Conservation (phyloP, 495 filamentous ascomycete genomes). For the Penicillium canariense region DNA sequence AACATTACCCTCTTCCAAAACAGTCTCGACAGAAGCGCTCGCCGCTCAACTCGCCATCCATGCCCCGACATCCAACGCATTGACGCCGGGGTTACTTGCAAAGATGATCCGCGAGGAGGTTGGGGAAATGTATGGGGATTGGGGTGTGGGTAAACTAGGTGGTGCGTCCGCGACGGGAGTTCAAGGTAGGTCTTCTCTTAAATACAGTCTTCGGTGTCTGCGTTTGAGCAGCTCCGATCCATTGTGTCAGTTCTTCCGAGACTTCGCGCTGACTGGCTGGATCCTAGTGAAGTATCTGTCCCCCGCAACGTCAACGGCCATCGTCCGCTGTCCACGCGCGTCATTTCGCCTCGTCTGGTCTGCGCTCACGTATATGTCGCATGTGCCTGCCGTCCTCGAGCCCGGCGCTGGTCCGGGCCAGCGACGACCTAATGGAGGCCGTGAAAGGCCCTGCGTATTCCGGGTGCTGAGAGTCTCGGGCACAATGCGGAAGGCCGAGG, state of each 20-base stretch:
- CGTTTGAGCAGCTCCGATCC: too few species aligned
- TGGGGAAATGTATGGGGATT: constrained; percentile 81
- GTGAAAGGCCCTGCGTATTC: constrained; percentile 62
- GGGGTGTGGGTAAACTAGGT: constrained; percentile 64
- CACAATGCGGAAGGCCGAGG: constrained; percentile 88
- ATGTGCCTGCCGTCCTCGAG: constrained; percentile 48
- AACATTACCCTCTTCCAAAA: constrained; percentile 26
- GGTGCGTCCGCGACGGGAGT: constrained; percentile 59
- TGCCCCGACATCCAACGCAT: constrained; percentile 65
- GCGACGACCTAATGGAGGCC: constrained; percentile 40
- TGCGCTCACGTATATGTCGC: constrained; percentile 77
- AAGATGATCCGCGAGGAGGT: constrained; percentile 68
- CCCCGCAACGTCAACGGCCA: constrained; percentile 87
- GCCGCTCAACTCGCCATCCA: constrained; percentile 62
- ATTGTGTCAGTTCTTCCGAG: too few species aligned
- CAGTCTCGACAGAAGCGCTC: constrained; percentile 4
- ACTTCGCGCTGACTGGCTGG: too few species aligned
- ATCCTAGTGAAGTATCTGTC: constrained; percentile 94
- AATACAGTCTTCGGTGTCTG: too few species aligned
- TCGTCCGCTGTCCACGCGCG: constrained; percentile 73
- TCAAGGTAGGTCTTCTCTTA: constrained; percentile 49
- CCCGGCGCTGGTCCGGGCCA: background rate
- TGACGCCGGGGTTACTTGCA: constrained; percentile 62
- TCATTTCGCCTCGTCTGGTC: constrained; percentile 88
- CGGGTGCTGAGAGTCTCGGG: constrained; percentile 90